Evolutionary conservation across 148 eudicot genomes (phyloP).

Genomic region (Silene conica): DNA sequence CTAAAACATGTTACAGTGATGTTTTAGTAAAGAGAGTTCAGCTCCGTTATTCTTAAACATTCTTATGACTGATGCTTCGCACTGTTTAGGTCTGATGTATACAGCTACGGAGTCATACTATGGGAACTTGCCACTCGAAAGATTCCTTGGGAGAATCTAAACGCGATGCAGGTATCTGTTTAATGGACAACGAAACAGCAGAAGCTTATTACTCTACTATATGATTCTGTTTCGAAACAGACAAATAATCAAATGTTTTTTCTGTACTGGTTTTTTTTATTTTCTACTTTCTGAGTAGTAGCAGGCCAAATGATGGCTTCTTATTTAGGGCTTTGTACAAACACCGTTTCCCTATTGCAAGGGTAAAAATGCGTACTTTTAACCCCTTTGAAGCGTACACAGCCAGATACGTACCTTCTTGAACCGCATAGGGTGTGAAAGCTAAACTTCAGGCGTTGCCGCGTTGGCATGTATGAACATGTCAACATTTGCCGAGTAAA

Average conservation of each 20-base stretch:
- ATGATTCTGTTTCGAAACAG: neutral
- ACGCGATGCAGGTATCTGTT: slow-evolving; percentile 81
- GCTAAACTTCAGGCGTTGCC: neutral
- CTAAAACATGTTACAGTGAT: slow-evolving; percentile 2
- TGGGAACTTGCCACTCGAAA: slow-evolving; percentile 93
- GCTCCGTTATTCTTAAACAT: neutral
- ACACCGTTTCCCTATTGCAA: neutral
- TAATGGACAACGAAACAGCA: neutral
- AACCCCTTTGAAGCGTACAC: neutral
- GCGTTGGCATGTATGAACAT: neutral
- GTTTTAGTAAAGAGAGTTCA: slow-evolving; percentile 12
- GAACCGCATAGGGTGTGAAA: neutral
- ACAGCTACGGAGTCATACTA: slow-evolving; percentile 86
- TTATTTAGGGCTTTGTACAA: neutral
- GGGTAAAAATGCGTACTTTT: neutral
- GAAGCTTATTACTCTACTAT: neutral
- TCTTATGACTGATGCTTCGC: slow-evolving; percentile 8
- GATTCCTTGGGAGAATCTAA: slow-evolving; percentile 96
- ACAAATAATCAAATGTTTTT: neutral
- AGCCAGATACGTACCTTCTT: no score
- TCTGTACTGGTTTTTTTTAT: neutral
- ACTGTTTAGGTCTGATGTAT: slow-evolving; percentile 73
- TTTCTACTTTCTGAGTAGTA: neutral
- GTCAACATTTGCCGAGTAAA: neutral
- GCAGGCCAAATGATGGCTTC: neutral